phyloP scores from a whole-genome alignment of 2,329 filamentous ascomycete genomes.

The Grosmannia serpens region DNA sequence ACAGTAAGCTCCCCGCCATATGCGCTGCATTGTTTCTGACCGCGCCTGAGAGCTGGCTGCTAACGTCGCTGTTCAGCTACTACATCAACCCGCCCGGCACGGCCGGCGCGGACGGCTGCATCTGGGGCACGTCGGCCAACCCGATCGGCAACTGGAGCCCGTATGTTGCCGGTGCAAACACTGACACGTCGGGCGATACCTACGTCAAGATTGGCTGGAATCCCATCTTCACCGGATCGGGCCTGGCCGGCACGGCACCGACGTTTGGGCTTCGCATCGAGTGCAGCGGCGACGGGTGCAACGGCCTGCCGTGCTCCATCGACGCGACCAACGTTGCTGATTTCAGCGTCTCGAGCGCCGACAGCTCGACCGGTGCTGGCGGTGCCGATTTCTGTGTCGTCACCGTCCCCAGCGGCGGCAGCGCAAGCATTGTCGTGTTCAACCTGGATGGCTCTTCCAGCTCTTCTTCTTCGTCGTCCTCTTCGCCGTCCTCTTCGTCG shows the following conservation, averaged over 20 bases:
- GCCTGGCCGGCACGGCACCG: conserved; percentile 45
- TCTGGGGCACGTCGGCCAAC: conserved; percentile 55
- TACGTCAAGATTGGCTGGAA: conserved; percentile 71
- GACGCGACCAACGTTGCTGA: conserved; percentile 45
- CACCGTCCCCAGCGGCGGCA: conserved; percentile 55
- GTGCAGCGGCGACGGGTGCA: conserved; percentile 55
- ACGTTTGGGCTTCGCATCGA: conserved; percentile 59
- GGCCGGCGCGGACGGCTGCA: conserved; percentile 46
- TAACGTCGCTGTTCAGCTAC: conserved; percentile 33
- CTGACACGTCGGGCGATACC: conserved; percentile 50
- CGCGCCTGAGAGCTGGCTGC: background rate
- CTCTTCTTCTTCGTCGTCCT: conserved; percentile 7
- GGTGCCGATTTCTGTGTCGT: conserved; percentile 64
- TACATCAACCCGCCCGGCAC: conserved; percentile 70
- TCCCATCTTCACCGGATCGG: conserved; percentile 53
- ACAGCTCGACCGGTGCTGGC: conserved; percentile 49
- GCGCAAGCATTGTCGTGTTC: conserved; percentile 56
- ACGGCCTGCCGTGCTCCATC: conserved; percentile 64
- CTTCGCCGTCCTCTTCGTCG: conserved; percentile 17
- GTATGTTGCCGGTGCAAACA: conserved; percentile 67
- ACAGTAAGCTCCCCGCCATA: conserved; percentile 43
- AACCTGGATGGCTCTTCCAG: conserved; percentile 29
- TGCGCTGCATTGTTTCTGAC: background rate
- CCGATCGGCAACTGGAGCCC: conserved; percentile 66
- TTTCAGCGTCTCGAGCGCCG: conserved; percentile 46